A percentile compares a stretch with the other conserved stretches of the same genome.
These are phyloP conservation scores for Candida glucosophila DNA, from an alignment of 1,139 yeast species.

Conservation along the genomic window DNA sequence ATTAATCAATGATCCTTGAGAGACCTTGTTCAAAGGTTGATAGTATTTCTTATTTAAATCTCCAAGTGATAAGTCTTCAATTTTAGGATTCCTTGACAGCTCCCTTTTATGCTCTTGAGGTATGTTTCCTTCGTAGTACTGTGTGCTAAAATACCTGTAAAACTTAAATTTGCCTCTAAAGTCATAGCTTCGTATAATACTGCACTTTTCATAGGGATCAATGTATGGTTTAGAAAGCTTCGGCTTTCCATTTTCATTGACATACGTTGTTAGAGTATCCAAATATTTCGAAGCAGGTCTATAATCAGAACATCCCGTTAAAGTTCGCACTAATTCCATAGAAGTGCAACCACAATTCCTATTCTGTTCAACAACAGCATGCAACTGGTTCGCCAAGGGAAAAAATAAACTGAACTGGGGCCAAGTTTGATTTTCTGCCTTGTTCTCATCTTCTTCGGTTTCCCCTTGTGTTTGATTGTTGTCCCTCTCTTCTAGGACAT, in stretches of 20 bases:
- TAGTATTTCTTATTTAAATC: constrained; percentile 14
- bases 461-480: constrained; percentile 10
- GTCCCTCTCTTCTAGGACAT: constrained; percentile 8
- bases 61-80: constrained; percentile 4
- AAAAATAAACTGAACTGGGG: constrained; percentile 43
- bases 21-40: constrained; percentile 17
- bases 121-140: constrained; percentile 2
- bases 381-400: constrained; percentile 59
- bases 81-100: constrained; percentile 2
- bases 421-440: constrained; percentile 9
- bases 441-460: constrained; percentile 12
- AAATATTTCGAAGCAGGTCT: constrained; percentile 43
- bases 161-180: constrained; percentile 68
- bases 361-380: constrained; percentile 31
- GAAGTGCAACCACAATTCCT: constrained; percentile 48
- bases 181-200: constrained; percentile 58
- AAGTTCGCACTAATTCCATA: constrained; percentile 36
- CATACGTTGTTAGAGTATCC: constrained; percentile 35
- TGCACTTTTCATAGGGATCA: constrained; percentile 15
- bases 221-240: constrained; percentile 13
- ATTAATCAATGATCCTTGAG: constrained; percentile 14
- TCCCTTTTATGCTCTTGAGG: constrained; percentile 1
- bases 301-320: constrained; percentile 48
- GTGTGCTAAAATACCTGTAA: constrained; percentile 51
- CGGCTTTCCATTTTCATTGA: constrained; percentile 15